Evolutionary conservation across 768 basidiomycete genomes (phyloP).

Genomic region (Myochromella boudieri): DNA sequence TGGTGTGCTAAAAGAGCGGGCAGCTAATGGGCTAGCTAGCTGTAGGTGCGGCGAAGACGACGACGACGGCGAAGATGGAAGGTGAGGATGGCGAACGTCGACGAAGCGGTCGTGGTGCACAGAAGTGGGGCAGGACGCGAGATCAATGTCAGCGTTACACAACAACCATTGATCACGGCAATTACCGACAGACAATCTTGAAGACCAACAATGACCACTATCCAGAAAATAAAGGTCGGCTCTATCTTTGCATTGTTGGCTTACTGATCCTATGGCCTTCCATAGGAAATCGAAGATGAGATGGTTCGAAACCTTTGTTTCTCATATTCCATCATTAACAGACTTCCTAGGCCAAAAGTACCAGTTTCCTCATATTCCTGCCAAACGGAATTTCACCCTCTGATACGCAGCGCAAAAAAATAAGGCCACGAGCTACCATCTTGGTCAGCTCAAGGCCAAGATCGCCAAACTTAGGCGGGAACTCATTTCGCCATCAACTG

Average conservation of each 20-base stretch:
- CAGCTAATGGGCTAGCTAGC: conserved; percentile 19
- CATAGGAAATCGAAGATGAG: conserved; percentile 93
- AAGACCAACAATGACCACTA: conserved; percentile 71
- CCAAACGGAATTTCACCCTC: conserved; percentile 15
- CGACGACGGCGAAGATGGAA: conserved; percentile 12
- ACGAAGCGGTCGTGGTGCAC: conserved; percentile 2
- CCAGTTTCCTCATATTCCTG: conserved; percentile 18
- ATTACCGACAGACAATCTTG: conserved; percentile 28
- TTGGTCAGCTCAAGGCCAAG: conserved; percentile 97
- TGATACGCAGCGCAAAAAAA: conserved; percentile 81
- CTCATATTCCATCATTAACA: conserved; percentile 19
- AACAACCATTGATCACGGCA: conserved; percentile 29
- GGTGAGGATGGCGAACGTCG: conserved; percentile 3
- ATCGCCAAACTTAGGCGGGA: conserved; percentile 96
- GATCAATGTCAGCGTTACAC: background rate
- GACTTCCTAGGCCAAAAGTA: conserved; percentile 73
- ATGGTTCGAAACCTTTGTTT: conserved; percentile 59
- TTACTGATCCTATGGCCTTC: conserved; percentile 9
- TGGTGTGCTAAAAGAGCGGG: conserved; percentile 24
- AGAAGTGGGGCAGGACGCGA: background rate
- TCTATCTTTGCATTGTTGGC: conserved; percentile 19
- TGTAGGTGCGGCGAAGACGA: conserved; percentile 12
- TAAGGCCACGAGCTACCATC: conserved; percentile 94
- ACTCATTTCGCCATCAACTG: conserved; percentile 74
- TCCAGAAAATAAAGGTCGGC: conserved; percentile 84